phyloP scores from a whole-genome alignment of 2,329 filamentous ascomycete genomes.

The Penicillium sp. region DNA sequence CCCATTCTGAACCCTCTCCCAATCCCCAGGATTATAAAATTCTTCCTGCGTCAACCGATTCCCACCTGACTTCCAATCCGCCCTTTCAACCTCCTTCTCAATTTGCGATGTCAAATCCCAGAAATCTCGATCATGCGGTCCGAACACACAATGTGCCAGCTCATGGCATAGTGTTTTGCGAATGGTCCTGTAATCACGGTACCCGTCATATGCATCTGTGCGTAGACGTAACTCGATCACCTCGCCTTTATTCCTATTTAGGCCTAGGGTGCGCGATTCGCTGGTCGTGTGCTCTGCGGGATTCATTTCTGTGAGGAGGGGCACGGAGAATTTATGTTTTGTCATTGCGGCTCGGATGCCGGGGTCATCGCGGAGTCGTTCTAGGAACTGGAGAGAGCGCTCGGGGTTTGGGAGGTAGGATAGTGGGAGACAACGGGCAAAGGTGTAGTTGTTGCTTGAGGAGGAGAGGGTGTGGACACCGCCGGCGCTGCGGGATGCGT shows the following conservation, averaged over 20 bases:
- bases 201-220: constrained; percentile 94
- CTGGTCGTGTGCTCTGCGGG: constrained; percentile 78
- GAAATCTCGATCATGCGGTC: constrained; percentile 80
- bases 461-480: constrained; percentile 32
- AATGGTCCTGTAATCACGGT: constrained; percentile 88
- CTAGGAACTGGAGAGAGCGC: constrained; percentile 68
- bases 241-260: constrained; percentile 85
- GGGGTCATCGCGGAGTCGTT: constrained; percentile 74
- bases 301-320: constrained; percentile 92
- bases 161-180: constrained; percentile 93
- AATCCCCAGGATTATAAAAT: constrained; percentile 61
- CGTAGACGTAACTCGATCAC: constrained; percentile 85
- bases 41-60: constrained; percentile 58
- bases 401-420: constrained; percentile 73
- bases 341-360: constrained; percentile 84
- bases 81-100: constrained; percentile 77
- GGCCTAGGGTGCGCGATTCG: constrained; percentile 76
- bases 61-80: constrained; percentile 75
- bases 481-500: constrained; percentile 9
- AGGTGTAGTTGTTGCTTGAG: constrained; percentile 73
- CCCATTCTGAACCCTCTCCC: constrained; percentile 49
- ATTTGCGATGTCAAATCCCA: constrained; percentile 88
- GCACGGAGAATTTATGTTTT: constrained; percentile 80
- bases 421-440: constrained; percentile 73
- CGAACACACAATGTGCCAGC: constrained; percentile 85